These are phyloP conservation scores for Zancudomyces culisetae DNA, from an alignment of 371 early-diverging fungal genomes.

Conservation along the genomic window DNA sequence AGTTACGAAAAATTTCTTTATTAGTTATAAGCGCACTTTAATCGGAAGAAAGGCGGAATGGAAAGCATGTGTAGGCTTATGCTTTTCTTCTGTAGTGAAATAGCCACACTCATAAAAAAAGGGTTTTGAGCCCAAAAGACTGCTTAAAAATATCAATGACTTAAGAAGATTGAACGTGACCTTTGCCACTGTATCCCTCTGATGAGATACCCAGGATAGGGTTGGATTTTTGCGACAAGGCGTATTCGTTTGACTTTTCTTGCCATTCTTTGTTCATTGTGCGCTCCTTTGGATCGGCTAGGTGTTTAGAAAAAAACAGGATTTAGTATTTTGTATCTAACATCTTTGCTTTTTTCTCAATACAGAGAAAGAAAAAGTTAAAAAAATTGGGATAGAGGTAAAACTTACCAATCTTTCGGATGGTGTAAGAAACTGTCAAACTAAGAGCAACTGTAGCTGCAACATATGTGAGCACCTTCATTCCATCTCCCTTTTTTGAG, in stretches of 20 bases:
- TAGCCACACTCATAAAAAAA: no score
- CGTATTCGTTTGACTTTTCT: conserved; percentile 67
- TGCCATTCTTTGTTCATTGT: conserved; percentile 85
- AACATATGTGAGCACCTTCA: conserved; percentile 55
- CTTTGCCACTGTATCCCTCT: conserved; percentile 61
- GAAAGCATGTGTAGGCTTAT: no score
- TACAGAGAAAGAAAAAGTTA: background rate
- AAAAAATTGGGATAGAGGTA: no score
- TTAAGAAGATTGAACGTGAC: conserved; percentile 33
- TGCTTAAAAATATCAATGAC: no score
- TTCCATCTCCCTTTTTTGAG: conserved; percentile 45
- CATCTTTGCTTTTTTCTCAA: background rate
- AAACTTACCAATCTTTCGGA: conserved; percentile 46
- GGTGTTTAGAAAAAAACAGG: background rate
- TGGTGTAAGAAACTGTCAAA: conserved; percentile 39
- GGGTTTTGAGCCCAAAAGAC: no score
- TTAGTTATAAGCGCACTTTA: no score
- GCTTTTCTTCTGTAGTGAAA: no score
- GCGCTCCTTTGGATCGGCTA: conserved; percentile 27
- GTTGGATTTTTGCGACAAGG: conserved; percentile 68
- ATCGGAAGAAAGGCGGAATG: no score
- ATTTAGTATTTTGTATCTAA: background rate
- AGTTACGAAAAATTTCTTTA: no score
- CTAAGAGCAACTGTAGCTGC: conserved; percentile 34
- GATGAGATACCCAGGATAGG: conserved; percentile 78